Percentiles rank a stretch among this genome's conserved stretches.
Evolutionary conservation across 176 grass and related monocot species (phyloP).

Genomic region (Poa pratensis): DNA sequence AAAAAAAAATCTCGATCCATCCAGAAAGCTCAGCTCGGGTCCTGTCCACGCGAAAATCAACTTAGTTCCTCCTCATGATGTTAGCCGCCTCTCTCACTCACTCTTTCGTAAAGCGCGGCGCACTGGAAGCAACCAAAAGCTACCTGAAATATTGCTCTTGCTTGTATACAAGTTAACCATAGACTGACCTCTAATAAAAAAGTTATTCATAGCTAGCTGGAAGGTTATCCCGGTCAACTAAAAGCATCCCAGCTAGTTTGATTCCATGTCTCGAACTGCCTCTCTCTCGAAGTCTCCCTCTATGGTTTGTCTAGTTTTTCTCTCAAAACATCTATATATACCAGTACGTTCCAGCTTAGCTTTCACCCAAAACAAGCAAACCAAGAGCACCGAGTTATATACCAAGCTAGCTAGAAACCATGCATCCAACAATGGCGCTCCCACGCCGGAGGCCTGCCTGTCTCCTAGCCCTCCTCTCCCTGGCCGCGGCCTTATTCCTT

Average conservation of each 20-base stretch:
- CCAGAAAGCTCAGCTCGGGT: neutral
- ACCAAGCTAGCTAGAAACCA: neutral
- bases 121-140: neutral
- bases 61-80: no score
- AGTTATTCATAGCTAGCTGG: neutral
- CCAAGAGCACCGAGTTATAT: neutral
- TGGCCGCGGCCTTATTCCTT: neutral
- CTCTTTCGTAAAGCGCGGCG: neutral
- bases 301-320: neutral
- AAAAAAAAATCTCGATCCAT: neutral
- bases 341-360: neutral
- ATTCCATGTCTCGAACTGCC: neutral
- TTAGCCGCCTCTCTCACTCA: neutral
- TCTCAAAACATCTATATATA: neutral
- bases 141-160: neutral
- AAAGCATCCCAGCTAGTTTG: neutral
- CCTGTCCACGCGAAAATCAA: neutral
- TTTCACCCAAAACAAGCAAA: neutral
- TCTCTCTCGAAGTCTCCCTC: neutral
- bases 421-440: conserved; percentile 14
- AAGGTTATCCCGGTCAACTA: neutral
- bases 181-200: no score
- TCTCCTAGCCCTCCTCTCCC: neutral
- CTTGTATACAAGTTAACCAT: no score
- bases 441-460: neutral